Evolutionary conservation across 2,329 filamentous ascomycete genomes (phyloP).

Genomic region (Paecilomyces dactylethromorphus): DNA sequence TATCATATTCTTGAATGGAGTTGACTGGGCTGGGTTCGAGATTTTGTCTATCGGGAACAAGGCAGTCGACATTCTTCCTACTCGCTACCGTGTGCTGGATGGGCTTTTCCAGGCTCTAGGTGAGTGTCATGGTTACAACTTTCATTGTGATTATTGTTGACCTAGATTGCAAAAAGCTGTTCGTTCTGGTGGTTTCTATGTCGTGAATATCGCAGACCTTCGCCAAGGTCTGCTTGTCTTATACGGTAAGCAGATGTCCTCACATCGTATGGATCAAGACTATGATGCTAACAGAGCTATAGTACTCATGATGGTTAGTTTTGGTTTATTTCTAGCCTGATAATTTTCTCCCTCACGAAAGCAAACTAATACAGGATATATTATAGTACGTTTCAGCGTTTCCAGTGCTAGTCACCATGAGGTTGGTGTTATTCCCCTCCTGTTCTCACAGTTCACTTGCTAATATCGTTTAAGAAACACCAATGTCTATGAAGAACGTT

Average conservation of each 20-base stretch:
- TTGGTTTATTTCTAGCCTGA: not conserved
- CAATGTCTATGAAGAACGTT: conserved; percentile 66
- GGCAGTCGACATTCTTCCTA: conserved; percentile 46
- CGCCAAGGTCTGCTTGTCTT: conserved; percentile 53
- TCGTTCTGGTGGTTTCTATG: conserved; percentile 60
- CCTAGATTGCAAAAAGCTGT: conserved; percentile 38
- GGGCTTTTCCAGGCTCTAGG: conserved; percentile 59
- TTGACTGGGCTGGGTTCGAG: conserved; percentile 62
- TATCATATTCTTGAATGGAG: conserved; percentile 53
- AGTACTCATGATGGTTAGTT: conserved; percentile 32
- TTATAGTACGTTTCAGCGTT: conserved; percentile 28
- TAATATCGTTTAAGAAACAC: conserved; percentile 45
- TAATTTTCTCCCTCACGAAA: not conserved
- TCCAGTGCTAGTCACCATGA: conserved; percentile 29
- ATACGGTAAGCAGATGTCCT: conserved; percentile 57
- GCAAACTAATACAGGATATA: not conserved
- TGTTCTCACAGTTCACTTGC: not conserved
- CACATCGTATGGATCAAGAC: not conserved
- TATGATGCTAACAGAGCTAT: not conserved
- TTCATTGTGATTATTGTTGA: conserved; percentile 41
- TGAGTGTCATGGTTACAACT: conserved; percentile 55
- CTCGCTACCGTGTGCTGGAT: conserved; percentile 52
- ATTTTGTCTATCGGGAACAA: conserved; percentile 59
- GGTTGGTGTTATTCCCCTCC: conserved; percentile 4
- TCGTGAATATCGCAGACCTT: conserved; percentile 53